These are phyloP conservation scores for Debaryomyces nepalensis DNA, from an alignment of 1,139 yeast species.

Conservation along the genomic window DNA sequence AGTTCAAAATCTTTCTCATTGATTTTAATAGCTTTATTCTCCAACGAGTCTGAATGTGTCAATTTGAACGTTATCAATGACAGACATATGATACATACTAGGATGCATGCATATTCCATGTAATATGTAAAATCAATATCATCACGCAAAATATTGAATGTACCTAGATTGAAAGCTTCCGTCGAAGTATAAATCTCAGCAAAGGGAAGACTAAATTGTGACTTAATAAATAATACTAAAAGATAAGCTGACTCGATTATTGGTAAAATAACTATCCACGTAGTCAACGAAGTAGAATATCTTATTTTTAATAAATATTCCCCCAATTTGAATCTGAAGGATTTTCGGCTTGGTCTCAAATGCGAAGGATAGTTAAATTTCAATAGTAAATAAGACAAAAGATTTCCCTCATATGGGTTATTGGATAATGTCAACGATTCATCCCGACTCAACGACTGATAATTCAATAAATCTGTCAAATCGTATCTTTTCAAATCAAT, in stretches of 20 bases:
- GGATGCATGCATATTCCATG: conserved; percentile 34
- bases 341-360: conserved; percentile 24
- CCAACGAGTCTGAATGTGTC: conserved; percentile 17
- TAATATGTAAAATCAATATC: conserved; percentile 34
- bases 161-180: conserved; percentile 23
- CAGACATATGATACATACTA: conserved; percentile 33
- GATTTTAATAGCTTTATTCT: conserved; percentile 11
- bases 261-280: conserved; percentile 26
- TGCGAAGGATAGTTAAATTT: conserved; percentile 22
- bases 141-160: conserved; percentile 22
- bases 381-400: conserved; percentile 32
- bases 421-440: conserved; percentile 2
- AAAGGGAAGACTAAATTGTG: conserved; percentile 35
- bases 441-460: neutral
- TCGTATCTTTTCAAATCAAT: conserved; percentile 70
- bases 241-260: conserved; percentile 22
- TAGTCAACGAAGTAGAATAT: conserved; percentile 31
- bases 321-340: conserved; percentile 37
- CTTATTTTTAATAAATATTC: conserved; percentile 40
- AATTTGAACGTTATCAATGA: conserved; percentile 35
- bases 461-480: conserved; percentile 52
- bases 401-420: conserved; percentile 28
- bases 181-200: conserved; percentile 25
- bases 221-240: conserved; percentile 28
- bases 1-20: conserved; percentile 24